Base-by-base conservation (phyloP, 2,329 filamentous ascomycete genomes). In the Septoria petroselini region DNA sequence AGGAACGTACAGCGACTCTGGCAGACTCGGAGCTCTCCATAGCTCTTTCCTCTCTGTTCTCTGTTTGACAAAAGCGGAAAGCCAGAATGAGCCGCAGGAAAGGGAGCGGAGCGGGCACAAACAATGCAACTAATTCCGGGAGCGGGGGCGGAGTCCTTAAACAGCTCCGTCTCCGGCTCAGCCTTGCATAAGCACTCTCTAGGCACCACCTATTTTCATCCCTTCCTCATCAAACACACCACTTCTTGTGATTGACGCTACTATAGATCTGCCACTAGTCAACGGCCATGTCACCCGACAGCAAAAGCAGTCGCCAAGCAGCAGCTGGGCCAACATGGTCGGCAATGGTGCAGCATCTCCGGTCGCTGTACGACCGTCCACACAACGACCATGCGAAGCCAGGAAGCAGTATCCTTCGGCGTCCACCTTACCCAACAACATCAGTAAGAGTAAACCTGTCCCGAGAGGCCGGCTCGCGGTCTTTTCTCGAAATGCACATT, bases 1-100 rank as follows among this genome's bases (percentile, higher is more conserved):
- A 65, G 17, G 54, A 60, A 14, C 61, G 52, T 19, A 53, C 53
- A 7, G 44, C 44, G 7, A 40, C 25, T 15, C 35, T 37, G 18
- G 44, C 23, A 15, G 31, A 34, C 30, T 21, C 34, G 12, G 33
- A 31, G 29, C 11, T 33, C n/a, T 45, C 42, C 42, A 45, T 45
- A 18, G 17, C 30, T 4, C 6, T 42, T 12, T n/a, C 12, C 21
- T 29, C 31, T 39, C 27, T 33, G n/a, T 42, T 12, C 17, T 15
- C 21, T 29, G 42, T 39, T 12, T 33, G 30, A n/a, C 11, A 33
- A 33, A 33, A n/a, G 30, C 14, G 11, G n/a, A 33, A 12, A 6
- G 4, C 30, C 11, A n/a, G 30, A 33, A 33, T n/a, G n/a, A n/a
- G n/a, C n/a, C n/a, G n/a, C n/a, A n/a, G 30, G 11, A 15, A 33